phyloP scores from a whole-genome alignment of 176 grass and related monocot species.

The Ensete glaucum region DNA sequence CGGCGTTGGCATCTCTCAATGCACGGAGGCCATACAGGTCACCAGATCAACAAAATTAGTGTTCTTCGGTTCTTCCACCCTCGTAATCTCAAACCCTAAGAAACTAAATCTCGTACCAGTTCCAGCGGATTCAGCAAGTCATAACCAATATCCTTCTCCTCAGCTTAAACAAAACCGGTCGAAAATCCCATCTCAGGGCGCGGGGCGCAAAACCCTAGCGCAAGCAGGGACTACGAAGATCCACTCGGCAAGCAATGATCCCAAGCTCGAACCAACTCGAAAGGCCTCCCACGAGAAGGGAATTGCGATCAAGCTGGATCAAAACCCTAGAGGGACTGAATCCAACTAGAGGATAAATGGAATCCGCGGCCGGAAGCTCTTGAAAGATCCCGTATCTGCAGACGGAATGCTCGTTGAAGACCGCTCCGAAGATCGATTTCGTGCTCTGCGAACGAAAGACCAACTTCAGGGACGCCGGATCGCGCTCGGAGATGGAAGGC shows the following conservation, averaged over 20 bases:
- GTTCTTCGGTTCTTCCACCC: neutral
- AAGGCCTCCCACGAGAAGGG: neutral
- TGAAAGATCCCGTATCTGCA: neutral
- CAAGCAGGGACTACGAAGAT: neutral
- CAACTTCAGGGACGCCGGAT: slow-evolving; percentile 2
- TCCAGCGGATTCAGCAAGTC: neutral
- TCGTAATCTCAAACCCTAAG: neutral
- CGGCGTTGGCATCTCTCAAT: slow-evolving; percentile 16
- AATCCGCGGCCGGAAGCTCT: neutral
- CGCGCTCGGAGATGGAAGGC: neutral
- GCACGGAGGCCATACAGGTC: neutral
- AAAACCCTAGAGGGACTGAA: slow-evolving; percentile 7
- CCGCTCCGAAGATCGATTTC: neutral
- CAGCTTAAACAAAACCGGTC: neutral
- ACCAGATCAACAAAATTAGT: neutral
- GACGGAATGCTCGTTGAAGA: neutral
- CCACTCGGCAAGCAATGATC: neutral
- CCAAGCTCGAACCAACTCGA: slow-evolving; percentile 1
- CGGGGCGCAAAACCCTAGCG: slow-evolving; percentile 5
- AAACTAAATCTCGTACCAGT: slow-evolving; percentile 1
- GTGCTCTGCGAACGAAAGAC: neutral
- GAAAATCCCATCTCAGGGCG: neutral
- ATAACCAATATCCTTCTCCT: neutral
- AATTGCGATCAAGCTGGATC: slow-evolving; percentile 5
- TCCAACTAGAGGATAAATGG: neutral